Evolutionary conservation across 495 filamentous ascomycete species (phyloP).

Genomic region (Beverwykella pulmonaria): DNA sequence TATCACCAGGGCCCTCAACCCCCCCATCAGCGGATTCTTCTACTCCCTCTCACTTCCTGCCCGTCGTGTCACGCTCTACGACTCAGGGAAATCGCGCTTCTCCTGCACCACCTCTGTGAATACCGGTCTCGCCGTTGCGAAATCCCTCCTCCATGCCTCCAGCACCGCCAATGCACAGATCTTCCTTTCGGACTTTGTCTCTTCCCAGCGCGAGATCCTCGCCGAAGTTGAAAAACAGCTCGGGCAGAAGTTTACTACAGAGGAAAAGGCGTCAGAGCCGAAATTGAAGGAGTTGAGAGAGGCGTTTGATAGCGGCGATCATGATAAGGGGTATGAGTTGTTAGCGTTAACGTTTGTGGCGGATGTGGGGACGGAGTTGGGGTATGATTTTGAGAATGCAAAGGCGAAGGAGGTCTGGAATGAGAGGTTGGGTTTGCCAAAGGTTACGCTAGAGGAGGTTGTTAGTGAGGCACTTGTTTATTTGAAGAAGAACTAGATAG

Average conservation of each 20-base stretch:
- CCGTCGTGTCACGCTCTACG: constrained; percentile 51
- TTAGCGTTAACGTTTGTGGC: constrained; percentile 23
- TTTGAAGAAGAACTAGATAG: too few relatives aligned
- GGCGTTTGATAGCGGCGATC: constrained; percentile 16
- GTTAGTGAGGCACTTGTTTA: constrained; percentile 10
- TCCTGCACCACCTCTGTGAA: constrained; percentile 49
- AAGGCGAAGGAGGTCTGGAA: constrained; percentile 26
- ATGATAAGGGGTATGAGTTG: constrained; percentile 14
- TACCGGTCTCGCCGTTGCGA: constrained; percentile 48
- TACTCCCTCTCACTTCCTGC: constrained; percentile 50
- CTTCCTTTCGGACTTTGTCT: constrained; percentile 51
- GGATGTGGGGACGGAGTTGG: constrained; percentile 17
- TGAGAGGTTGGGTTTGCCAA: constrained; percentile 29
- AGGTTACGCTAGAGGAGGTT: constrained; percentile 19
- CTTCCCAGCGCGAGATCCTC: constrained; percentile 52
- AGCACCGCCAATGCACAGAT: constrained; percentile 53
- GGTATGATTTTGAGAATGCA: constrained; percentile 29
- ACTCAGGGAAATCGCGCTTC: constrained; percentile 48
- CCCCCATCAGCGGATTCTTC: constrained; percentile 18
- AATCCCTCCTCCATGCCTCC: constrained; percentile 45
- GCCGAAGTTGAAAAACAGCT: constrained; percentile 48
- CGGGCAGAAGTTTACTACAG: constrained; percentile 47
- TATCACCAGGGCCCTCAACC: constrained; percentile 16
- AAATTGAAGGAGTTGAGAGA: neutral
- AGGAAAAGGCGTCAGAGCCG: constrained; percentile 2